These are phyloP conservation scores for Orbilia quercus DNA, from an alignment of 2,329 filamentous ascomycete species.

Conservation along the genomic window DNA sequence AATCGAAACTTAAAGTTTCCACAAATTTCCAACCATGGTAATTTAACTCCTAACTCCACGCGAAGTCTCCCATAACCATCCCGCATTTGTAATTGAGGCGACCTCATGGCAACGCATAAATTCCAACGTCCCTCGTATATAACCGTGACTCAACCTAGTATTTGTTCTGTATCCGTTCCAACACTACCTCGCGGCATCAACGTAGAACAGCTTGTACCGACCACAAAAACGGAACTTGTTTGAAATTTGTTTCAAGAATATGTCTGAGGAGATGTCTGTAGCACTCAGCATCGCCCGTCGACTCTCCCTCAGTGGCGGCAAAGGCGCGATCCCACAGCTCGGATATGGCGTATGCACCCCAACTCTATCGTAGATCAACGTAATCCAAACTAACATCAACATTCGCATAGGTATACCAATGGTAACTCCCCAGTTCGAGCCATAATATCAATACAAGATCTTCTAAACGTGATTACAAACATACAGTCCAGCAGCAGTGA, in stretches of 20 bases:
- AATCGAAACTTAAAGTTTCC: not conserved
- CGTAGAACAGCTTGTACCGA: no score
- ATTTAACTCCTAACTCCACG: slow-evolving; percentile 44
- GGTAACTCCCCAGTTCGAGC: slow-evolving; percentile 32
- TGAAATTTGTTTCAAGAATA: not conserved
- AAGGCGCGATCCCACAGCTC: slow-evolving; percentile 47
- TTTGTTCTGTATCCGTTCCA: not conserved
- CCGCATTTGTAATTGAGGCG: not conserved
- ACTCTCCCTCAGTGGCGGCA: slow-evolving; percentile 35
- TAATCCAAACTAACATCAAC: not conserved
- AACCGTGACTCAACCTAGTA: not conserved
- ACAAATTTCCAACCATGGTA: not conserved
- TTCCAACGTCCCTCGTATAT: slow-evolving; percentile 26
- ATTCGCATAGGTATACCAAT: slow-evolving; percentile 47
- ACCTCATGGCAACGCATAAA: slow-evolving; percentile 36
- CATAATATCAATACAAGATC: no score
- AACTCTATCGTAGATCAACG: not conserved
- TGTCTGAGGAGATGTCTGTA: slow-evolving; percentile 40
- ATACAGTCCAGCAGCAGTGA: slow-evolving; percentile 62
- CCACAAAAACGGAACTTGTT: not conserved
- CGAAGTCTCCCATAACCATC: no score
- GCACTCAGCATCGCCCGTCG: slow-evolving; percentile 42
- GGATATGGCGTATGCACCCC: slow-evolving; percentile 41
- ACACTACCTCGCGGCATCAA: no score
- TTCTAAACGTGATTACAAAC: slow-evolving; percentile 19